Base-by-base conservation (phyloP, 805 yeast species). In the Hanseniaspora lindneri region DNA sequence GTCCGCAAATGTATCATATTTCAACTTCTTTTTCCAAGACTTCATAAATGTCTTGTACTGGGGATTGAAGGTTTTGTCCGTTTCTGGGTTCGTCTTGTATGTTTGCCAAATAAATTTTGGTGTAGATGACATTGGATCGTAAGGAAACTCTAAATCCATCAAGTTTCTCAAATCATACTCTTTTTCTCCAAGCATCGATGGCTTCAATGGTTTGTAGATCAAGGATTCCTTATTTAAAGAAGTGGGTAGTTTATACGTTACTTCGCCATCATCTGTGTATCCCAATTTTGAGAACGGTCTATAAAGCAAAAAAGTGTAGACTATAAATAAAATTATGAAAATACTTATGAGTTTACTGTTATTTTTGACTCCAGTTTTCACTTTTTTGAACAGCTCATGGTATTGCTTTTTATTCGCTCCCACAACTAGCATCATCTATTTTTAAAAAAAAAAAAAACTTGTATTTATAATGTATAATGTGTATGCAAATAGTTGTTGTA, bases 21-120 rank as follows among this genome's bases (percentile, higher is more conserved):
- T 37, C 9, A 39, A 16, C 23, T 49, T 49, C 13, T 49, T 33
- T 27, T 49, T 35, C 51, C 51, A 49, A 4, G 48, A 24, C 21
- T 39, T 49, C 43, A 43, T 49, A 29, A 42, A 49, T 3, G 41
- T 27, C 21, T 39, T 49, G 27, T 49, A 44, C n/a, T 46, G 39
- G 24, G 41, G 29, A 4, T 35, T 46, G 24, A 46, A 46, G 28
- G 64, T 60, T 10, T 68, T 57, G 19, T 84, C 83, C 59, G 85
- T 79, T 13, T 69, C 60, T 19, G 67, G 68, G 16, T 76, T 77
- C 41, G 73, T 77, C 64, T 87, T 89, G 96, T 96, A 89, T 1
- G 95, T 79, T 65, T 89, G 97, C 95, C 96, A 89, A 35, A 89
- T 77, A 54, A 75, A 75, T 19, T 79, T 82, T 0, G 96, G 94